phyloP scores from a whole-genome alignment of 2,329 filamentous ascomycete genomes.

The Ophiostoma sp. region DNA sequence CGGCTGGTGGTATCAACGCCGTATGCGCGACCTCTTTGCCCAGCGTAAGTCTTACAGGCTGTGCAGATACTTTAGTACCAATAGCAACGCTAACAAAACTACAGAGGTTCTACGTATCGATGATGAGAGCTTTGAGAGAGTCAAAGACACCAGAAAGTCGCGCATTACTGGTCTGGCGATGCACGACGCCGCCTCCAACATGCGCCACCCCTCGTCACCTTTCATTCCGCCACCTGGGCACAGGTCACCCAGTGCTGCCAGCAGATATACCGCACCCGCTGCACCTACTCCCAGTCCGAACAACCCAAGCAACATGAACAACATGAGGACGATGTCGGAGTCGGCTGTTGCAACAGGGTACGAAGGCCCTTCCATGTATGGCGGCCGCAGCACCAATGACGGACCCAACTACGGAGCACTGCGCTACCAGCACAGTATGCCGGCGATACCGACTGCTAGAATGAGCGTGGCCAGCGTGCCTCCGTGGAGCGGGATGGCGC shows the following conservation, averaged over 20 bases:
- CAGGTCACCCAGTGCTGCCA: background rate
- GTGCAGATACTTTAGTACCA: too few species aligned
- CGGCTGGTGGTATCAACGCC: conserved; percentile 32
- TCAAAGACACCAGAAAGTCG: background rate
- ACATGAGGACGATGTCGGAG: too few species aligned
- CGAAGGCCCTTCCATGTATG: too few species aligned
- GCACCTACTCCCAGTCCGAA: too few species aligned
- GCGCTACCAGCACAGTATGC: background rate
- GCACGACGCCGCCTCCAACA: too few species aligned
- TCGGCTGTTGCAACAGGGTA: too few species aligned
- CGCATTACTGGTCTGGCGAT: background rate
- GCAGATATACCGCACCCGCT: too few species aligned
- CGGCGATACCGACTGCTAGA: background rate
- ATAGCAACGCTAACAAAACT: background rate
- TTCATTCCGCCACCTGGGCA: too few species aligned
- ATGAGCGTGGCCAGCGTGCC: background rate
- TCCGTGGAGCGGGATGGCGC: background rate
- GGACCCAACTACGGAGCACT: background rate
- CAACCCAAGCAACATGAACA: too few species aligned
- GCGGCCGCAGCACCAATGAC: background rate
- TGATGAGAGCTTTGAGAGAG: background rate
- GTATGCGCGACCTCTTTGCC: conserved; percentile 29
- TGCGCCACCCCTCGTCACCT: too few species aligned
- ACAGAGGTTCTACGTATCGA: conserved; percentile 3
- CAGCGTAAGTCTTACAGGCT: conserved; percentile 18